phyloP scores from a whole-genome alignment of 73 alveolate species.

The Tetrahymena thermophila region DNA sequence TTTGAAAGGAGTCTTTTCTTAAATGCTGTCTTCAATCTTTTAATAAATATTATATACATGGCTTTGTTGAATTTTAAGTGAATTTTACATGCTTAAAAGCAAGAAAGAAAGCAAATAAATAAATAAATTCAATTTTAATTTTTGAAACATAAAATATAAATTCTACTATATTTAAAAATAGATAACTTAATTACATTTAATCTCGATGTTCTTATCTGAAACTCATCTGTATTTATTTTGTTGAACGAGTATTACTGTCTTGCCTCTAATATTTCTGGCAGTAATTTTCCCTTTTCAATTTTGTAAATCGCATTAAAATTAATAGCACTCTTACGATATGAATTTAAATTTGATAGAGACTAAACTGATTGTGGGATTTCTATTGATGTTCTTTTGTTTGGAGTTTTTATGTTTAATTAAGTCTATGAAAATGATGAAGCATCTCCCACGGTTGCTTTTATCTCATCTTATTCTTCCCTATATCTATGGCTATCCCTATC shows the following conservation, averaged over 20 bases:
- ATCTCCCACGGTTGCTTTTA: background rate
- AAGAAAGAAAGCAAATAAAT: background rate
- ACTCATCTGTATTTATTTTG: background rate
- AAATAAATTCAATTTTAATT: background rate
- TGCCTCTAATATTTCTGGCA: background rate
- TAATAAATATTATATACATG: background rate
- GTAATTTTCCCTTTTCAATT: background rate
- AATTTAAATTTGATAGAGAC: background rate
- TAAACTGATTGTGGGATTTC: background rate
- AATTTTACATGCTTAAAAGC: background rate
- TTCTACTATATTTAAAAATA: background rate
- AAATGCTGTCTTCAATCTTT: background rate
- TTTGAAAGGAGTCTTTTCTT: background rate
- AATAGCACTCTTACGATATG: background rate
- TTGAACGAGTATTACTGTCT: background rate
- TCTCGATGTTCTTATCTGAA: background rate
- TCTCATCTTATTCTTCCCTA: background rate
- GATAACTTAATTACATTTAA: background rate
- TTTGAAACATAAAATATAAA: background rate
- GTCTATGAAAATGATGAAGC: background rate
- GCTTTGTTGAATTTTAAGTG: background rate
- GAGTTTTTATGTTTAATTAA: background rate
- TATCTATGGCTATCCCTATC: background rate
- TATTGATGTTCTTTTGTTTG: background rate
- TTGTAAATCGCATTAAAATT: background rate